Conservation (phyloP, 208 protist genomes). For the Herpetomonas tarakana region DNA sequence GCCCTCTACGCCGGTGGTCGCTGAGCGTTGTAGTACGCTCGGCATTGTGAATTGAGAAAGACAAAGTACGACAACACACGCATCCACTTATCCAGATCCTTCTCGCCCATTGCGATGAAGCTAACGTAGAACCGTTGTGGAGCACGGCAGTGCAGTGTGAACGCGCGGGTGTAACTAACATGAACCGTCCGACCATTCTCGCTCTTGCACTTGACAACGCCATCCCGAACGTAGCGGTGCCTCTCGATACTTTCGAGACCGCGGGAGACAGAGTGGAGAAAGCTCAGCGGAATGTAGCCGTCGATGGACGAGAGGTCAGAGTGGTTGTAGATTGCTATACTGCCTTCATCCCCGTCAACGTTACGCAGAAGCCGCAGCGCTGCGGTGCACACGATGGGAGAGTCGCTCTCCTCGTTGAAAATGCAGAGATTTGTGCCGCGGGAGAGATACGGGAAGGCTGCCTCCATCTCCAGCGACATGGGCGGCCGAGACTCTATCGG, state of each 20-base stretch:
- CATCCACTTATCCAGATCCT: conserved; percentile 35
- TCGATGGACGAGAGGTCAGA: conserved; percentile 23
- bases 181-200: conserved; percentile 11
- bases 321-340: conserved; percentile 50
- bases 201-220: conserved; percentile 3
- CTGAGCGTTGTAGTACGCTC: background rate
- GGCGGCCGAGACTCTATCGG: conserved; percentile 22
- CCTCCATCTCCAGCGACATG: conserved; percentile 24
- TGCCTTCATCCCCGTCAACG: conserved; percentile 34
- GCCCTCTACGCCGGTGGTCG: too few relatives aligned
- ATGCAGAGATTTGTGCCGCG: conserved; percentile 36
- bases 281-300: conserved; percentile 50
- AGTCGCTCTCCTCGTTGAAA: conserved; percentile 39
- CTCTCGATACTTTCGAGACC: conserved; percentile 33
- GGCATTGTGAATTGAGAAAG: conserved; percentile 13
- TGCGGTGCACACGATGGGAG: conserved; percentile 28
- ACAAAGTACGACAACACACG: conserved; percentile 46
- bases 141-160: conserved; percentile 45
- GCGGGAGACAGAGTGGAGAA: conserved; percentile 28
- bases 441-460: conserved; percentile 26
- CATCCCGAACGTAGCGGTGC: conserved; percentile 8
- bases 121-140: conserved; percentile 52
- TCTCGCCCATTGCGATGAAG: conserved; percentile 38
- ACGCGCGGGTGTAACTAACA: conserved; percentile 26
- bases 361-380: conserved; percentile 39